Percentiles rank a stretch among this genome's conserved stretches.
Evolutionary conservation across 176 grass and related monocot species (phyloP).

Genomic region (Pharus latifolius): DNA sequence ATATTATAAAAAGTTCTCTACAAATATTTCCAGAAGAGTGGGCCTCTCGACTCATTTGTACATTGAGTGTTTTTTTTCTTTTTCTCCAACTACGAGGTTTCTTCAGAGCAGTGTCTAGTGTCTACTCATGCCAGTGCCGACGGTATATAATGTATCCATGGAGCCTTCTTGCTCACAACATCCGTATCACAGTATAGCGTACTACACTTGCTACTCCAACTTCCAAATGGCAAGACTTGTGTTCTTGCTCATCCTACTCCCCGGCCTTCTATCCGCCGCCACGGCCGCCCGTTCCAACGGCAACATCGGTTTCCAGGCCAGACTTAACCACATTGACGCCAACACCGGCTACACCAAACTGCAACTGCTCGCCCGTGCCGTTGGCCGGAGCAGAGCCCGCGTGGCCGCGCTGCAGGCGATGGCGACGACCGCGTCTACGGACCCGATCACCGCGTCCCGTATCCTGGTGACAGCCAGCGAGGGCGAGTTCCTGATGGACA

Average conservation of each 20-base stretch:
- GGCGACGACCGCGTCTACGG: not conserved
- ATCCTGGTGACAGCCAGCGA: constrained; percentile 7
- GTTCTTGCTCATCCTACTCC: not conserved
- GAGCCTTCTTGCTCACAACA: too few relatives aligned
- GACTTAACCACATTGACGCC: not conserved
- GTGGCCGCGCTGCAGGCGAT: not conserved
- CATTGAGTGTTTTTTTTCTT: too few relatives aligned
- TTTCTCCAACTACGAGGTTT: too few relatives aligned
- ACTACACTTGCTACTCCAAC: too few relatives aligned
- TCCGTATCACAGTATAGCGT: too few relatives aligned
- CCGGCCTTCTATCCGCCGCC: not conserved
- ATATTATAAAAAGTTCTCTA: too few relatives aligned
- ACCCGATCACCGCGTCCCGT: not conserved
- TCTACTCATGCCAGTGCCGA: too few relatives aligned
- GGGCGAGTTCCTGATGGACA: constrained; percentile 22
- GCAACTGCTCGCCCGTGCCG: not conserved
- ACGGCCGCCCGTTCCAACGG: not conserved
- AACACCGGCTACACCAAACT: not conserved
- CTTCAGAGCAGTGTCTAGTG: too few relatives aligned
- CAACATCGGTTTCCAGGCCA: not conserved
- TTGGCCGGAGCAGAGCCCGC: not conserved
- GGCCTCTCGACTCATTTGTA: too few relatives aligned
- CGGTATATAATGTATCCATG: too few relatives aligned
- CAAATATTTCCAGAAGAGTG: too few relatives aligned
- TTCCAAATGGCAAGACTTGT: not conserved